Evolutionary conservation across 1,284 basidiomycete genomes (phyloP), one percentile per base, ranked within the genome.

Genomic region (Naganishia albida): DNA sequence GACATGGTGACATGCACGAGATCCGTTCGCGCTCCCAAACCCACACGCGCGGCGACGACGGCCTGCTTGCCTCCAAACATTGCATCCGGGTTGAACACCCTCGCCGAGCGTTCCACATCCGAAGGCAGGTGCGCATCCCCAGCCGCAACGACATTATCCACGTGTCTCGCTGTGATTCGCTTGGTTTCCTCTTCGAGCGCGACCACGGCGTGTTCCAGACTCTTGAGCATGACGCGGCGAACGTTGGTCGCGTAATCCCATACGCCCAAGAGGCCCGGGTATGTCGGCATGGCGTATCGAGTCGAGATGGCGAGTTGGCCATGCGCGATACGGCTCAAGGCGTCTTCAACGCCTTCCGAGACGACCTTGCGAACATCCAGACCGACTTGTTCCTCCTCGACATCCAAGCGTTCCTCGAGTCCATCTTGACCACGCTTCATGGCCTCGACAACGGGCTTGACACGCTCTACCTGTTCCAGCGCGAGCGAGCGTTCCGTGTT

Each of bases 181-280:
- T 94, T 85, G 2, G 93, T 90, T 65, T 93, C 88, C 65, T 93
- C 85, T 78, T 99, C 94, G 0, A 91, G 89, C 12, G 87, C 73
- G 68, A 85, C 84, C 69, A 97, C 88, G 7, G 91, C 89, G 18
- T 85, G 81, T 76, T 98, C 95, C 56, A 99, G 78, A 68, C 90
- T 91, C 2, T 85, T 80, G 3, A 78, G 83, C n/a, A 99, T 81
- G 0, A 87, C 85, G 57, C 81, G 82, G 69, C 92, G 87, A 64
- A 98, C 92, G 56, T 93, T 91, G 26, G 83, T 82, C 0, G 90
- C 91, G 74, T 96, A 99, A 69, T 93, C 88, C 89, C 89, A 95
- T 52, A 95, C 83, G 42, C 87, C 85, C 44, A 94, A 79, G 16
- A 99, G 75, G 40, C 96, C 95, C 6, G 93, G 90, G 80, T 94